Evolutionary conservation across 768 basidiomycete species (phyloP), one percentile per base, ranked within the genome.

Genomic region (Trametopsis cervina): DNA sequence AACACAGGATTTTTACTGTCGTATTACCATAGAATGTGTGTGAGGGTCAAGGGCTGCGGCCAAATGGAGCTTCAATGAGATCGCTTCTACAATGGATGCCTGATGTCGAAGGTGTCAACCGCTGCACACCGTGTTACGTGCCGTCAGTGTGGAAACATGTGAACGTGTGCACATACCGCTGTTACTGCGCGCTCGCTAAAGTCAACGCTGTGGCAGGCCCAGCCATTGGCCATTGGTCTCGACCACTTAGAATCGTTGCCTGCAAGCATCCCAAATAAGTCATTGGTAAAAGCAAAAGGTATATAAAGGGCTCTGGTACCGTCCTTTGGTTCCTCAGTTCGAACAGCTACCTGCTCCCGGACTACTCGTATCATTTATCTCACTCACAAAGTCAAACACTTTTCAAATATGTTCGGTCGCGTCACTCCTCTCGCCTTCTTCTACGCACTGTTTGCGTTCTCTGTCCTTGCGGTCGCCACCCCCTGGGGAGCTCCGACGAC

Each of bases 391-490:
- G 13, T 13, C 18, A 46, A 10, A 21, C 33, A 17, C 2, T 36
- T 37, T 3, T 12, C 29, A 38, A 52, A n/a, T 11, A 58, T 58
- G 57, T 45, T 52, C 46, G 29, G 51, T 44, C 52, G 44, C 12
- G 27, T 33, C 29, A 7, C 42, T 26, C 21, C 36, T 17, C n/a
- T 40, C 25, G 36, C 22, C 29, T 29, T 53, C 33, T 17, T 48
- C 39, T 52, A 50, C 40, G 44, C 49, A 20, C 41, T 56, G 18
- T 26, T 53, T 33, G 46, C 44, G 38, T 36, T 57, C 43, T 47
- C 58, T 35, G 24, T 57, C 52, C 44, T 59, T 52, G 56, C 54
- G 42, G 58, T 47, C 36, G 58, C 58, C 40, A 51, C 43, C 24
- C 54, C 49, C 24, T 41, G 50, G 37, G 39, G 39, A 22, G 42